phyloP scores from a whole-genome alignment of 1,139 yeast genomes.

The Pichia sp. region DNA sequence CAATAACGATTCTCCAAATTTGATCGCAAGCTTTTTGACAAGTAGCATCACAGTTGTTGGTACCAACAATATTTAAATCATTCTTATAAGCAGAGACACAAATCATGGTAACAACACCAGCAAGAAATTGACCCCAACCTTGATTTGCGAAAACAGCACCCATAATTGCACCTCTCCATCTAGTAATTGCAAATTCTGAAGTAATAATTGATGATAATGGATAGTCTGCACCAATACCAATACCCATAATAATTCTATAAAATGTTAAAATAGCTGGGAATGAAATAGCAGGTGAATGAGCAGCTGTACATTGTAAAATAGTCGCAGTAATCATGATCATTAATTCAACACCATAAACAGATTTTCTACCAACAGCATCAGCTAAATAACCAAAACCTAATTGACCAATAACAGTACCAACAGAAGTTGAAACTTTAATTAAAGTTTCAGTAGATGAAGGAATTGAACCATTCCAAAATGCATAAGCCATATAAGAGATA shows the following conservation, averaged over 20 bases:
- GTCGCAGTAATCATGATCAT: conserved; percentile 78
- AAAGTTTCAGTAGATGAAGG: conserved; percentile 69
- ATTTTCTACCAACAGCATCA: conserved; percentile 83
- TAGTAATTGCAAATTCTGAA: conserved; percentile 82
- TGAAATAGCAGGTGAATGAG: conserved; percentile 61
- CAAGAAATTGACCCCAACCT: conserved; percentile 84
- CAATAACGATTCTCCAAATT: conserved; percentile 88
- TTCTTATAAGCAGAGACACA: conserved; percentile 67
- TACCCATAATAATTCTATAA: conserved; percentile 80
- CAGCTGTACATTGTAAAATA: conserved; percentile 66
- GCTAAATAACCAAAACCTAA: conserved; percentile 79
- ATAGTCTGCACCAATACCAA: conserved; percentile 99
- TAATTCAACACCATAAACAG: conserved; percentile 80
- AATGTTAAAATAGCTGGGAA: conserved; percentile 69
- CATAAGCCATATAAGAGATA: conserved; percentile 65
- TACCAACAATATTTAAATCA: conserved; percentile 44
- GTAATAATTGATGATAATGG: conserved; percentile 92
- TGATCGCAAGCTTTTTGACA: conserved; percentile 79
- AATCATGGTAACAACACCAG: conserved; percentile 72
- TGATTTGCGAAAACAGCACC: conserved; percentile 90
- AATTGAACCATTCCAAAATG: conserved; percentile 62
- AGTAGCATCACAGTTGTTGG: conserved; percentile 48
- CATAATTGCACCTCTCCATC: conserved; percentile 96
- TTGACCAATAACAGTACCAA: conserved; percentile 93
- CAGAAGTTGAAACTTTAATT: conserved; percentile 81